phyloP scores from a whole-genome alignment of 441 rosid genomes.

The Corymbia calophylla region DNA sequence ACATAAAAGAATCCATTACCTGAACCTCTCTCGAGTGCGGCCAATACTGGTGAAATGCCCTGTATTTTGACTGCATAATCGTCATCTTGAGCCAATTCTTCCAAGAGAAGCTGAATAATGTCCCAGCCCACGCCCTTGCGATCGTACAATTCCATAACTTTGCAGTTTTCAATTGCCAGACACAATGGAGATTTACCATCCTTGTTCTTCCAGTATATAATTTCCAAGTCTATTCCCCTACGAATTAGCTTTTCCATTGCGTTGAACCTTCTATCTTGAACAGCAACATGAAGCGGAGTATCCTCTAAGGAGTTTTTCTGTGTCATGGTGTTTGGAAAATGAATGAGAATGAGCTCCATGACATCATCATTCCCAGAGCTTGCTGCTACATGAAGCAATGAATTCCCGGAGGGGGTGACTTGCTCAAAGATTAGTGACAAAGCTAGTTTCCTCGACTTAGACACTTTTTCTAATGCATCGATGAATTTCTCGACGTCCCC shows the following conservation, averaged over 20 bases:
- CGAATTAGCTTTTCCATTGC: fast-evolving
- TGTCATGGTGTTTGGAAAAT: fast-evolving
- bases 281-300: neutral
- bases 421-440: neutral
- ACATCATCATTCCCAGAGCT: fast-evolving
- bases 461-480: fast-evolving
- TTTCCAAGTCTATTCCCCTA: fast-evolving
- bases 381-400: neutral
- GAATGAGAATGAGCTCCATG: neutral
- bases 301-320: neutral
- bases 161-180: neutral
- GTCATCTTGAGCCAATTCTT: fast-evolving
- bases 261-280: fast-evolving
- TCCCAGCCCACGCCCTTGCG: fast-evolving
- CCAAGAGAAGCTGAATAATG: fast-evolving
- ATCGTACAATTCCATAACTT: no score
- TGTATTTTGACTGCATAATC: neutral
- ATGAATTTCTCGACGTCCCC: fast-evolving
- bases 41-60: neutral
- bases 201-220: neutral
- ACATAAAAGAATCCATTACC: neutral
- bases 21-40: fast-evolving
- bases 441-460: neutral
- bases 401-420: neutral
- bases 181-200: neutral